Base-by-base conservation (phyloP, 176 grass and related monocot genomes). In the Rhipidocladum racemiflorum region DNA sequence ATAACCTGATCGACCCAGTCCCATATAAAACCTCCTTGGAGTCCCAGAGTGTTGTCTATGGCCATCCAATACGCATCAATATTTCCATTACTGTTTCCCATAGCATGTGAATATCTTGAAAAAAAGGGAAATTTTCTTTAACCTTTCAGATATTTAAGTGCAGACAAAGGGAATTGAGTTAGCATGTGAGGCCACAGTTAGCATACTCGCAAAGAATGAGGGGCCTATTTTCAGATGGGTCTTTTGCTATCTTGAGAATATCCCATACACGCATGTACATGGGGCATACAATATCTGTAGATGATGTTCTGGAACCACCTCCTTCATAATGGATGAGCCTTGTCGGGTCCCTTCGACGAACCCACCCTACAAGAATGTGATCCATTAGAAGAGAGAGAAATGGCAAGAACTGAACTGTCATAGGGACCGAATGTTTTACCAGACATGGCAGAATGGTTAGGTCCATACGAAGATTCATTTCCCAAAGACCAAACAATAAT, bases 261-360 rank as follows among this genome's bases (percentile, higher is more conserved):
- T 98, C 95, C 88, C 92, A 91, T 65, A 98, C 76, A 84, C 95
- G 95, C 95, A 98, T 98, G 72, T 98, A 98, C 95, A 95, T 98
- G 63, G 95, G 95, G 77, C 95, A 98, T 73, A 98, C 32, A 45
- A 98, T 85, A 93, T 98, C 95, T 72, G 95, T 98, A 66, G 95
- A 98, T 48, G 79, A 93, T 83, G 92, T 94, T 81, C 92, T 88
- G 7, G 95, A 97, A 50, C 92, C 95, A 74, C 92, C 92, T 75
- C 95, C 92, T 88, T 98, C 95, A 55, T 98, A 95, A 85, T 98
- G 95, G 57, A 95, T 72, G 72, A 90, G 87, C 61, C 95, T 94
- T 28, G 95, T 89, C 15, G 90, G 44, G 65, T 98, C 95, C 85
- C 84, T 98, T 81, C 55, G 90, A 72, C 90, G 86, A 85, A 98